These are phyloP conservation scores for Colletotrichum cordylinicola DNA, from an alignment of 2,329 filamentous ascomycete species.

Conservation along the genomic window DNA sequence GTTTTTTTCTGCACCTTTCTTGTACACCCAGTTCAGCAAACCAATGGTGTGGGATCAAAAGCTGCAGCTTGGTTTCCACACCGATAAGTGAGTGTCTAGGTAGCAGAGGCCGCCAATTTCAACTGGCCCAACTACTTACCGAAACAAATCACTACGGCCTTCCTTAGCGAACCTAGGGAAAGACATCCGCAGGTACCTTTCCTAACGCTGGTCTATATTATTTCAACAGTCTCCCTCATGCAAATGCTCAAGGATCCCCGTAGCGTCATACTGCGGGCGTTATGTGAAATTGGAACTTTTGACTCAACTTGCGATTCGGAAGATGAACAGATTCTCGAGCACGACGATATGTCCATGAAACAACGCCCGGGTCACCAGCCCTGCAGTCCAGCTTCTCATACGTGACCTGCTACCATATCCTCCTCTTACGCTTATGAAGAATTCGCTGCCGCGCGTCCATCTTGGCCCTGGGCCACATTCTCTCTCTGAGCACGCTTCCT, in stretches of 20 bases:
- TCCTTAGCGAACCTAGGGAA: background rate
- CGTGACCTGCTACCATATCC: background rate
- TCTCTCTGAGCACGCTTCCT: background rate
- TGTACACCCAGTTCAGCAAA: background rate
- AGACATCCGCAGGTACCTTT: background rate
- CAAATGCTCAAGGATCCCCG: background rate
- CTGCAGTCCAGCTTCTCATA: background rate
- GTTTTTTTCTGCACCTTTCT: background rate
- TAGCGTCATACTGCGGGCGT: background rate
- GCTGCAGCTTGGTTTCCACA: background rate
- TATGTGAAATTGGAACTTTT: background rate
- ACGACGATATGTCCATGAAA: background rate
- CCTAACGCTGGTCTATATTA: background rate
- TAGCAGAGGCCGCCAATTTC: no score
- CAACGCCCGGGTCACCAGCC: background rate
- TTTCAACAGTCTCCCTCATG: background rate
- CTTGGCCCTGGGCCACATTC: background rate
- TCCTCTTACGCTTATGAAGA: background rate
- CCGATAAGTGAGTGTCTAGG: background rate
- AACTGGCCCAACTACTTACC: background rate
- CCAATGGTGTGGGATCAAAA: background rate
- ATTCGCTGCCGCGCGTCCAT: background rate
- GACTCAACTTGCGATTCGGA: background rate
- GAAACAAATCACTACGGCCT: background rate
- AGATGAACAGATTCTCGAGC: background rate